A percentile compares a stretch with the other conserved stretches of the same genome.
phyloP scores from a whole-genome alignment of 108 stramenopile genomes.

The Bacterosira constricta region DNA sequence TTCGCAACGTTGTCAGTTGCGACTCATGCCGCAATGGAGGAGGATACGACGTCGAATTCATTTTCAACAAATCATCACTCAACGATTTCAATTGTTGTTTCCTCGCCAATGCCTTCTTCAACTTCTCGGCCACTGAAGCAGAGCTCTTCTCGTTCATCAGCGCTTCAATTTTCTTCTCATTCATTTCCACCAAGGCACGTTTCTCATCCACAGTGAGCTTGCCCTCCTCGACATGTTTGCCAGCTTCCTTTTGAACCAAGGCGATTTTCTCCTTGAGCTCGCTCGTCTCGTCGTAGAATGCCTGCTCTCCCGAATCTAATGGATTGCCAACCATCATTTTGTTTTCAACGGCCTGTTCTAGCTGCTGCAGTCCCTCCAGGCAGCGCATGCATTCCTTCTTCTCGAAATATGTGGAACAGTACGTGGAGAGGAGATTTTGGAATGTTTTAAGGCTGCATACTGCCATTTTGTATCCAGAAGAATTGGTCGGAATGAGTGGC shows the following conservation, averaged over 20 bases:
- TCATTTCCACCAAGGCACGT: constrained; percentile 63
- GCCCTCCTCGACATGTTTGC: constrained; percentile 75
- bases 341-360: constrained; percentile 61
- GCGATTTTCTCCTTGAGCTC: constrained; percentile 70
- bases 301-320: constrained; percentile 78
- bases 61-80: constrained; percentile 13
- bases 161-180: constrained; percentile 55
- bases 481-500: constrained; percentile 54
- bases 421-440: constrained; percentile 57
- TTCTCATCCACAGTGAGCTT: constrained; percentile 63
- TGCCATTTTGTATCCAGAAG: constrained; percentile 80
- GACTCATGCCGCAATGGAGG: constrained; percentile 63
- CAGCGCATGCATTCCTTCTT: constrained; percentile 78
- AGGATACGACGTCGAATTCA: constrained; percentile 36
- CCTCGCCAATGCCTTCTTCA: constrained; percentile 72
- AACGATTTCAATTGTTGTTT: constrained; percentile 52
- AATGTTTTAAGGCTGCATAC: constrained; percentile 66
- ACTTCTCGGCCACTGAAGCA: constrained; percentile 54
- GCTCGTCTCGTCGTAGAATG: constrained; percentile 77
- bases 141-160: constrained; percentile 61
- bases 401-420: constrained; percentile 84
- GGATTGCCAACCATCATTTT: constrained; percentile 83
- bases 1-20: constrained; percentile 62
- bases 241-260: constrained; percentile 61
- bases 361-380: constrained; percentile 37